Evolutionary conservation across 2,329 filamentous ascomycete genomes (phyloP), one percentile per base, ranked within the genome.

Genomic region (Westerdykella aurantiaca): DNA sequence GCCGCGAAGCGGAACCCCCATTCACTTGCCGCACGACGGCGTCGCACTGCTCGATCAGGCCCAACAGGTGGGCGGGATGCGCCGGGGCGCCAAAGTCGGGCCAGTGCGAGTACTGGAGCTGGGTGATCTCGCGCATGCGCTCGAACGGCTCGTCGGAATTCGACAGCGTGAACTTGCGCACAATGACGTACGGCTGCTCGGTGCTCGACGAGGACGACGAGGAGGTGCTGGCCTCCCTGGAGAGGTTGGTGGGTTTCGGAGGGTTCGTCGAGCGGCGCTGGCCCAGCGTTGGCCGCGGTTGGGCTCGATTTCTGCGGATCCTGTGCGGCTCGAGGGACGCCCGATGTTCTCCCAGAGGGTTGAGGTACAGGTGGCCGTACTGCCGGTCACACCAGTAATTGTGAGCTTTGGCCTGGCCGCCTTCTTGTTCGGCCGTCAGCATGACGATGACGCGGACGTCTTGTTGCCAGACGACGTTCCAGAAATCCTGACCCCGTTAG

Each of bases 401-500:
- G 65, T 98, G 90, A 50, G 91, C 95, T 67, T 97, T 98, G 37
- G 95, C 75, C 62, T 95, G 90, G 0, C 91, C 90, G 18, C 89
- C 88, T 70, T 98, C 93, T 21, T 86, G 80, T 67, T 97, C 91
- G 2, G 93, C 91, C 5, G 93, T 98, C 53, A 98, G 77, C 85
- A 96, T 97, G 51, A 97, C 90, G 49, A 98, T 85, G 21, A 97
- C 87, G 41, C 91, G 85, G 3, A 95, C 84, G 61, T 97, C 90
- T 67, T 97, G 87, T 63, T 97, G 90, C 93, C 93, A 98, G 23
- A 97, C 78, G 10, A 96, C 85, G 47, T 88, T 91, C 93, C 93
- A 98, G 63, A 98, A 98, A 66, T 98, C 93, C 87, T 93, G 53
- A 29, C 10, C 10, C 4, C 25, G 11, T 29, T 29, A 29, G 25